Percentiles rank a stretch among this genome's conserved stretches.
These are phyloP conservation scores for Corymbia calophylla DNA, from an alignment of 441 rosid species.

Conservation along the genomic window DNA sequence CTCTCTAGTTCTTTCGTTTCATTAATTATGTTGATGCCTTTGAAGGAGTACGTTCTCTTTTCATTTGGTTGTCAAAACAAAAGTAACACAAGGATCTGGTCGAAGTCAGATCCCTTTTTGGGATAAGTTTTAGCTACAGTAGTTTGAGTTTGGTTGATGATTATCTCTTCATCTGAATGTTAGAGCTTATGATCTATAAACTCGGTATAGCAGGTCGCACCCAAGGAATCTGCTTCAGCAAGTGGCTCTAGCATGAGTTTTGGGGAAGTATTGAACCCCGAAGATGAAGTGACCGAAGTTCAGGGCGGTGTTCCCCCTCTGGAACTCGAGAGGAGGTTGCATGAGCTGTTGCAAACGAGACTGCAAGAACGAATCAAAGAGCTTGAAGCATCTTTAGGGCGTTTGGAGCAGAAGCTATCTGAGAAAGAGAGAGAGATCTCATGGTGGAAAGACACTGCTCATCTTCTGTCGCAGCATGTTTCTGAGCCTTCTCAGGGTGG, in stretches of 20 bases:
- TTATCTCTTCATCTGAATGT: not conserved
- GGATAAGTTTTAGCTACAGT: not conserved
- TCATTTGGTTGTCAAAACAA: not conserved
- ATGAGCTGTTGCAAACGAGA: conserved; percentile 53
- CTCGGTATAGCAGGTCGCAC: conserved; percentile 6
- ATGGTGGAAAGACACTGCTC: conserved; percentile 79
- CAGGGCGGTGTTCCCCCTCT: conserved; percentile 47
- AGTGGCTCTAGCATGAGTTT: conserved; percentile 11
- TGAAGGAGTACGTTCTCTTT: not conserved
- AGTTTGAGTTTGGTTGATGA: not conserved
- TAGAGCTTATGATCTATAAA: not conserved
- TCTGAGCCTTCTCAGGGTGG: conserved; percentile 18
- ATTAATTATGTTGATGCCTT: not conserved
- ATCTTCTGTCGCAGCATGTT: conserved; percentile 36
- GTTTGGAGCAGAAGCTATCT: conserved; percentile 28
- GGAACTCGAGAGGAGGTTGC: conserved; percentile 64
- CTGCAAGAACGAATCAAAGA: conserved; percentile 65
- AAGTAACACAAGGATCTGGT: not conserved
- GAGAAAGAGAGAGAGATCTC: conserved; percentile 61
- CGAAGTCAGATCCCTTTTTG: not conserved
- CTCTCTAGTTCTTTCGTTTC: not conserved
- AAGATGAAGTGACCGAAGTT: conserved; percentile 13
- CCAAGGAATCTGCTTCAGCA: conserved; percentile 6
- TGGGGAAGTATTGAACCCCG: conserved; percentile 38
- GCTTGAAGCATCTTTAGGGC: conserved; percentile 50